phyloP scores from a whole-genome alignment of 352 stramenopile genomes.

The Globisporangium emineosum region DNA sequence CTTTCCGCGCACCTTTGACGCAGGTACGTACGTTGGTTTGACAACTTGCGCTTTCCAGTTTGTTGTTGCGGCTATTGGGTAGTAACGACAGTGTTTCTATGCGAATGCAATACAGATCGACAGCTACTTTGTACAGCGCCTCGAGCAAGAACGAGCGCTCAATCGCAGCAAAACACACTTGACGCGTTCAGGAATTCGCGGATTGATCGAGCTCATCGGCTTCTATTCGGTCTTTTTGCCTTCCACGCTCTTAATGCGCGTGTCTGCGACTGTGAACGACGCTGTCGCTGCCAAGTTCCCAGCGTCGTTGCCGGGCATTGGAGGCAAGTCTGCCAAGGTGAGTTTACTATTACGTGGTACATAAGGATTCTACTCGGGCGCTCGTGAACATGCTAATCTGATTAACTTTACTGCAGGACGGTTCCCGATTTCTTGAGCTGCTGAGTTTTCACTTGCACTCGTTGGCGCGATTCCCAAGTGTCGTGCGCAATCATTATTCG shows the following conservation, averaged over 20 bases:
- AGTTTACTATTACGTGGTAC: no score
- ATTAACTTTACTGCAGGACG: slow-evolving; percentile 22
- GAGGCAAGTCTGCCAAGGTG: slow-evolving; percentile 38
- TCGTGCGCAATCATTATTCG: slow-evolving; percentile 26
- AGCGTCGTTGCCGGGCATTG: slow-evolving; percentile 21
- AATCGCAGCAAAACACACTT: background rate
- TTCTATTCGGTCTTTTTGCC: slow-evolving; percentile 29
- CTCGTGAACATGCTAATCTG: background rate
- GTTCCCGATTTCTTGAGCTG: slow-evolving; percentile 39
- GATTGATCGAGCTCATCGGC: slow-evolving; percentile 6
- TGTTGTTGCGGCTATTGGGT: background rate
- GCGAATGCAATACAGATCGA: slow-evolving; percentile 2
- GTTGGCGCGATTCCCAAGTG: slow-evolving; percentile 25
- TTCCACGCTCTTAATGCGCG: slow-evolving; percentile 19
- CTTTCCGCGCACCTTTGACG: slow-evolving; percentile 9
- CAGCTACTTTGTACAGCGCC: slow-evolving; percentile 10
- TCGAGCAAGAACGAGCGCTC: background rate
- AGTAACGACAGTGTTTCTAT: background rate
- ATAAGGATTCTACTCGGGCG: no score
- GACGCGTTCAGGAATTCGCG: background rate
- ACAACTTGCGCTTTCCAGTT: background rate
- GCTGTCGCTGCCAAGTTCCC: slow-evolving; percentile 20
- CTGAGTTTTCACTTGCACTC: slow-evolving; percentile 29
- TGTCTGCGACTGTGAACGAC: slow-evolving; percentile 17
- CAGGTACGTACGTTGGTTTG: slow-evolving; percentile 8